Percentiles rank a stretch among this genome's conserved stretches.
phyloP scores from a whole-genome alignment of 2,329 filamentous ascomycete genomes.

The Ascochyta rabiei region DNA sequence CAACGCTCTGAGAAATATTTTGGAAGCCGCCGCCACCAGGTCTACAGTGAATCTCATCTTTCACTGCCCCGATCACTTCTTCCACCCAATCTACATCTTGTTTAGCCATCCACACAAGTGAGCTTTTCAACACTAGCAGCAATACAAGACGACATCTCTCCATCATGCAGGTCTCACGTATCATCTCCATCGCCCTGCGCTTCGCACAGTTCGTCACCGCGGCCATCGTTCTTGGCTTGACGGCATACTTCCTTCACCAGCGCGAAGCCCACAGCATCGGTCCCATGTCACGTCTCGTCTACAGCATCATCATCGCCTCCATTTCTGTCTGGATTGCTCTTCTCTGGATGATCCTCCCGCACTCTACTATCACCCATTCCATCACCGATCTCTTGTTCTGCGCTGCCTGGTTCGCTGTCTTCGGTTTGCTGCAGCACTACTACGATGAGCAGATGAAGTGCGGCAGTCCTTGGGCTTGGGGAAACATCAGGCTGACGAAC shows the following conservation, averaged over 20 bases:
- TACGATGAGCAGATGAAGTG: conserved; percentile 26
- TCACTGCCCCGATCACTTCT: not conserved
- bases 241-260: conserved; percentile 23
- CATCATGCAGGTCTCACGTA: conserved; percentile 46
- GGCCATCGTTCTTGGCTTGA: conserved; percentile 56
- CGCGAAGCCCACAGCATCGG: conserved; percentile 54
- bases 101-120: not conserved
- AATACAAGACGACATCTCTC: conserved; percentile 4
- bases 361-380: conserved; percentile 69
- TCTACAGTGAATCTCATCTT: not conserved
- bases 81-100: not conserved
- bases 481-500: conserved; percentile 51
- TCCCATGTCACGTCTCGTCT: conserved; percentile 71
- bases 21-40: not conserved
- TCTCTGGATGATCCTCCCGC: conserved; percentile 74
- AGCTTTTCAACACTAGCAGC: not conserved
- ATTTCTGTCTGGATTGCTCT: conserved; percentile 70
- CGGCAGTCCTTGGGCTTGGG: conserved; percentile 57
- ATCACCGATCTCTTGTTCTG: conserved; percentile 72
- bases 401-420: conserved; percentile 65
- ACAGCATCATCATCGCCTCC: conserved; percentile 72
- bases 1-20: not conserved
- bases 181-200: conserved; percentile 63
- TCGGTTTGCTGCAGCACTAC: conserved; percentile 49
- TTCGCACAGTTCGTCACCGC: conserved; percentile 69